Evolutionary conservation across 441 rosid genomes (phyloP).

Genomic region (Bruguiera hainesii): DNA sequence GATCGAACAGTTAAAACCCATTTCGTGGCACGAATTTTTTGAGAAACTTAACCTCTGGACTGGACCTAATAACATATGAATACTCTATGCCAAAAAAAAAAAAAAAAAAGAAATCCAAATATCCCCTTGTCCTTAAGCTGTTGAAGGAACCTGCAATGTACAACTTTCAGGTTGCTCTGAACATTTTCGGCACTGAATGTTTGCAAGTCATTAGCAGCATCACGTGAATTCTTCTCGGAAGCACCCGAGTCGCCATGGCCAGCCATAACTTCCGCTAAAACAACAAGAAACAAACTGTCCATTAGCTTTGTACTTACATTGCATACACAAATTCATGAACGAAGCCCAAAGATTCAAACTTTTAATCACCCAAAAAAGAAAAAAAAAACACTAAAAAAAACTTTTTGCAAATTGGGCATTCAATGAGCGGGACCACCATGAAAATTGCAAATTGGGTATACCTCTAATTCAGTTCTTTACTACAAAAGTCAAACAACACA

Average conservation of each 20-base stretch:
- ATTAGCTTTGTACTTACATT: neutral
- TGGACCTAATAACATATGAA: neutral
- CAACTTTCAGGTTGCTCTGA: slow-evolving; percentile 84
- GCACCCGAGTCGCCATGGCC: slow-evolving; percentile 43
- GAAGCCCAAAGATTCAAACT: neutral
- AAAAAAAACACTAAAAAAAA: neutral
- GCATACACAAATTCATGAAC: neutral
- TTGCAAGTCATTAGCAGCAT: slow-evolving; percentile 50
- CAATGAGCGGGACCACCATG: no score
- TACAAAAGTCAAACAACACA: neutral
- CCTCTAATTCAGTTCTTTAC: neutral
- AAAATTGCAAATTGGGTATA: neutral
- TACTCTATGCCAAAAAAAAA: neutral
- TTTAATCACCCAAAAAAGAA: neutral
- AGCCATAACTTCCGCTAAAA: slow-evolving; percentile 41
- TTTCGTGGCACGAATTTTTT: neutral
- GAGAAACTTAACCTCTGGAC: neutral
- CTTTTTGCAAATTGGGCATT: no score
- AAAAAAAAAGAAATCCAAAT: neutral
- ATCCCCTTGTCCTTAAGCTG: neutral
- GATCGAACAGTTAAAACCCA: no score
- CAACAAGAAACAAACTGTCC: neutral
- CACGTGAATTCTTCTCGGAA: slow-evolving; percentile 62
- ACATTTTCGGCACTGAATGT: slow-evolving; percentile 72
- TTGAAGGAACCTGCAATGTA: slow-evolving; percentile 71